These are phyloP conservation scores for Dactylonectria macrodidyma DNA, from an alignment of 2,329 filamentous ascomycete species.

Conservation along the genomic window DNA sequence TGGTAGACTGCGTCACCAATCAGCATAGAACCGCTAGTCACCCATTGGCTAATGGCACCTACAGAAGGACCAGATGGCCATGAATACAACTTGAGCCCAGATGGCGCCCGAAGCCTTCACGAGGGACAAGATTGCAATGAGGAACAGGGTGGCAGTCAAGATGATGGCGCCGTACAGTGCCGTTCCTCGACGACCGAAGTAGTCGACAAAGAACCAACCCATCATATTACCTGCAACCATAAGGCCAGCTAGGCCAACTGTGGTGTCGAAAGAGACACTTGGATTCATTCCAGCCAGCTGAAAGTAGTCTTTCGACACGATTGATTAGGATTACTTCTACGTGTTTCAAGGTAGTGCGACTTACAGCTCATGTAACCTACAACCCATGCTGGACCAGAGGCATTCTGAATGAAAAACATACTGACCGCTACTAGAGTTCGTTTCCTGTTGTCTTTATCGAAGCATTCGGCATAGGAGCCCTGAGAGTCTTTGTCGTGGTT, in stretches of 20 bases:
- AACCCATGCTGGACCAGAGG: constrained; percentile 18
- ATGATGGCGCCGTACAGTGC: constrained; percentile 14
- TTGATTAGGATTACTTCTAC: too few relatives aligned
- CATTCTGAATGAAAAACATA: constrained; percentile 24
- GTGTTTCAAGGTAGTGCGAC: not conserved
- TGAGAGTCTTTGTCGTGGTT: constrained; percentile 12
- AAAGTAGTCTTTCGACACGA: not conserved
- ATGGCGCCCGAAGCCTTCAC: too few relatives aligned
- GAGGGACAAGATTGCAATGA: constrained; percentile 21
- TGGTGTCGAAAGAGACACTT: constrained; percentile 13
- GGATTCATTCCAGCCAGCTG: constrained; percentile 17
- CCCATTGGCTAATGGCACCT: not conserved
- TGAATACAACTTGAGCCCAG: constrained; percentile 9
- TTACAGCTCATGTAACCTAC: constrained; percentile 31
- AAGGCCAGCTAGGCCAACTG: constrained; percentile 16
- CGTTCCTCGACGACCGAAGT: constrained; percentile 21
- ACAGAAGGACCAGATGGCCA: constrained; percentile 25
- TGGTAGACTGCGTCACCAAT: constrained; percentile 15
- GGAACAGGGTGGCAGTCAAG: constrained; percentile 2
- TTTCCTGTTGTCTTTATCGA: constrained; percentile 8
- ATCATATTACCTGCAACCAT: constrained; percentile 28
- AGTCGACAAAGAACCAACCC: constrained; percentile 29
- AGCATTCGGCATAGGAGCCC: constrained; percentile 16
- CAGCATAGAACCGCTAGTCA: too few relatives aligned
- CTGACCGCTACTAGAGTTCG: constrained; percentile 12